Evolutionary conservation across 1,284 basidiomycete genomes (phyloP), one percentile per base, ranked within the genome.

Genomic region (Calocybe gambosa): DNA sequence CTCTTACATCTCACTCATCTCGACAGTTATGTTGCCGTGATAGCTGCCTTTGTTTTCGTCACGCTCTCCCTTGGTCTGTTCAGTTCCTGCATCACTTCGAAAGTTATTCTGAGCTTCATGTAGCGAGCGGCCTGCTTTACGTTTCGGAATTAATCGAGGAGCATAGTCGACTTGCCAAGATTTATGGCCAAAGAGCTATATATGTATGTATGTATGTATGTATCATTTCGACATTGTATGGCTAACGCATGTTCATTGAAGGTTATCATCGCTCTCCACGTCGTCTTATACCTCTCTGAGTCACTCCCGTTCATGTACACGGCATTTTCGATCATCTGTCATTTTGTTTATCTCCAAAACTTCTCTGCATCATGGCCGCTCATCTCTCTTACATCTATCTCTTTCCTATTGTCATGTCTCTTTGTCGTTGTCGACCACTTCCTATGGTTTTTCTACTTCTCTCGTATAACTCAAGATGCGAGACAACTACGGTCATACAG

Each of bases 81-180:
- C 33, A 45, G 26, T 39, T 34, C 15, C 42, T 35, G 16, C 25
- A 39, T 20, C 1, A 5, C 23, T 19, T 36, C 8, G 43, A 26
- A 47, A 23, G 9, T 33, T 20, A 12, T 23, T 50, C 50, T 52
- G 21, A 49, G 13, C 42, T 13, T 39, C 39, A 33, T 44, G 33
- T 60, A 94, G 93, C 93, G 42, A 94, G 89, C 63, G 93, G 93
- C 7, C 71, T 97, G 41, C 69, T 97, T 49, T 94, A 93, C 76
- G 71, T 96, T 23, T 93, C 93, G 2, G 93, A 97, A 64, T 67
- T 96, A 39, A 95, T 96, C 54, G 93, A 97, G 63, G 93, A 97
- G 62, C 85, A 95, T 64, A 85, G 91, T 10, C 78, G 79, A 37
- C 59, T 75, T 43, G 88, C 93, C 6, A 95, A 95, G 66, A 57